These are phyloP conservation scores for Stipa capillata DNA, from an alignment of 176 grass and related monocot species.

Conservation along the genomic window DNA sequence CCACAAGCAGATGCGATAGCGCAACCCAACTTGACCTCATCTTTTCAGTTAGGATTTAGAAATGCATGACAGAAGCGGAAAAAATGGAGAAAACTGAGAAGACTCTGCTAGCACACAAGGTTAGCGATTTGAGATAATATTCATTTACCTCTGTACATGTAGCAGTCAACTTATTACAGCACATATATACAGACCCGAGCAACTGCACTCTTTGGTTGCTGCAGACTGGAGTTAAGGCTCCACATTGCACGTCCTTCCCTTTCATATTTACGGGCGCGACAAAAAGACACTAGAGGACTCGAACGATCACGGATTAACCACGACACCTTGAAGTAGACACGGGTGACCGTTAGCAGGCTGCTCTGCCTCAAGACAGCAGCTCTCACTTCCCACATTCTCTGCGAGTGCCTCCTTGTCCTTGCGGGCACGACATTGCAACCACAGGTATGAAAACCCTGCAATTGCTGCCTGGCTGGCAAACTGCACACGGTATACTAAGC, in stretches of 20 bases:
- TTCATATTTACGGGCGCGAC: constrained; percentile 26
- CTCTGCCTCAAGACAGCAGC: constrained; percentile 63
- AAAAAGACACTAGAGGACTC: constrained; percentile 16
- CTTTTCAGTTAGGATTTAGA: too few species aligned
- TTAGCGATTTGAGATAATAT: neutral
- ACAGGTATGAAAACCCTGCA: constrained; percentile 61
- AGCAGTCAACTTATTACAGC: constrained; percentile 45
- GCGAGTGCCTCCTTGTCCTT: constrained; percentile 14
- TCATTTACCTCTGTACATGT: constrained; percentile 29
- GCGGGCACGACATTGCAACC: constrained; percentile 38
- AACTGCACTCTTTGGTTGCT: constrained; percentile 46
- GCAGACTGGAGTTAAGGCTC: constrained; percentile 20
- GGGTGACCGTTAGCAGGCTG: constrained; percentile 31
- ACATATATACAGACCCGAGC: constrained; percentile 53
- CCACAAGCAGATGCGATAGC: neutral
- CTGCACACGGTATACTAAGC: constrained; percentile 60
- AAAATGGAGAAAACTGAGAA: neutral
- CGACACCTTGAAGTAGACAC: constrained; percentile 50
- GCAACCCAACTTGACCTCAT: neutral
- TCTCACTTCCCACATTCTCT: constrained; percentile 38
- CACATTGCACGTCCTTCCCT: constrained; percentile 13
- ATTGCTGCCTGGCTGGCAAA: constrained; percentile 60
- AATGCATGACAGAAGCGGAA: neutral
- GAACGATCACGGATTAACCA: constrained; percentile 41
- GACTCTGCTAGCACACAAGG: neutral